These are phyloP conservation scores for Aspergillus transmontanensis DNA, from an alignment of 2,329 filamentous ascomycete species.

Conservation along the genomic window DNA sequence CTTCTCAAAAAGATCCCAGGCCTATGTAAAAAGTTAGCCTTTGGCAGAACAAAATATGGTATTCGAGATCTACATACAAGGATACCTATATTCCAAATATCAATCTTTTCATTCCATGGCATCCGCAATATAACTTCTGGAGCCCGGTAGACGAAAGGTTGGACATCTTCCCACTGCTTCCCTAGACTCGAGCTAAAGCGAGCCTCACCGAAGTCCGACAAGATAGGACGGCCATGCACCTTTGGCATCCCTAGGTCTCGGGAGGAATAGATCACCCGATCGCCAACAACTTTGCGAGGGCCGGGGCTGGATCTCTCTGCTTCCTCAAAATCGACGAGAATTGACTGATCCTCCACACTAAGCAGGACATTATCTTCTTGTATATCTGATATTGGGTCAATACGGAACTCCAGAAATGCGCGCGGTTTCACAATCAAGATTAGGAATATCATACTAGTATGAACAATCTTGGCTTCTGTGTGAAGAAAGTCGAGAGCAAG, in stretches of 20 bases:
- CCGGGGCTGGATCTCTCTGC: constrained; percentile 24
- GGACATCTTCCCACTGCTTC: constrained; percentile 17
- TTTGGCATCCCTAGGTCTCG: constrained; percentile 25
- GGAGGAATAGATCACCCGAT: constrained; percentile 28
- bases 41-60: too few species aligned
- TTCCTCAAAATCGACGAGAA: constrained; percentile 28
- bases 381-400: constrained; percentile 23
- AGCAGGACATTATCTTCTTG: constrained; percentile 33
- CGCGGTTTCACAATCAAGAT: neutral
- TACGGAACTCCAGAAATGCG: neutral
- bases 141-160: constrained; percentile 27
- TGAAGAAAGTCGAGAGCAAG: constrained; percentile 32
- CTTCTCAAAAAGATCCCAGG: constrained; percentile 28
- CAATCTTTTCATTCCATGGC: constrained; percentile 26
- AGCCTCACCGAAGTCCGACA: constrained; percentile 33
- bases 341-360: constrained; percentile 26
- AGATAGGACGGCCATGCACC: constrained; percentile 25
- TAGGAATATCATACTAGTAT: constrained; percentile 24
- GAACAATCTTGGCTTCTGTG: constrained; percentile 24
- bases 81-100: constrained; percentile 31
- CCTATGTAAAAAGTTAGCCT: constrained; percentile 7
- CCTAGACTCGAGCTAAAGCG: constrained; percentile 15
- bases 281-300: constrained; percentile 24
- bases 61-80: constrained; percentile 15
- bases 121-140: constrained; percentile 29